A percentile compares a stretch with the other conserved stretches of the same genome.
phyloP scores from a whole-genome alignment of 345 rosid species.

The Eutrema japonicum region DNA sequence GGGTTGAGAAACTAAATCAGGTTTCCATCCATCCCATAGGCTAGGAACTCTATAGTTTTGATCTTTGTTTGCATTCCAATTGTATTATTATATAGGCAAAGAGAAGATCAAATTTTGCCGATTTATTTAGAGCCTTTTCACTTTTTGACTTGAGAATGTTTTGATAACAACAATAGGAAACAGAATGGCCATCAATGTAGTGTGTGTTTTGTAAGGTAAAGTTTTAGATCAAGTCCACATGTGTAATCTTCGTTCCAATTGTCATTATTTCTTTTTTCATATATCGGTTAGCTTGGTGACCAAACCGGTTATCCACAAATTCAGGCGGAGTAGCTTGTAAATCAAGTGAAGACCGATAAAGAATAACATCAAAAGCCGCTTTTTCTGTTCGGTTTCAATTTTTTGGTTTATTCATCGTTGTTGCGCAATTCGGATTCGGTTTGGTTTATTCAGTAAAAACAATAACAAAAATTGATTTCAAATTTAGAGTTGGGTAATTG shows the following conservation, averaged over 20 bases:
- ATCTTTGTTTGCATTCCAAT: constrained; percentile 3
- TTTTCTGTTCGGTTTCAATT: not conserved
- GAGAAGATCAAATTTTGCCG: not conserved
- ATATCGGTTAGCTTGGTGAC: constrained; percentile 8
- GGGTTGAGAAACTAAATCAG: constrained; percentile 31
- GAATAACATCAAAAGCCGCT: not conserved
- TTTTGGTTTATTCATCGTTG: not conserved
- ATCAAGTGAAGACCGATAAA: not conserved
- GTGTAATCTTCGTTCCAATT: not conserved
- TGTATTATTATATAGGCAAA: constrained; percentile 22
- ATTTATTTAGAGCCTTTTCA: constrained; percentile 4
- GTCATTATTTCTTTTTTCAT: not conserved
- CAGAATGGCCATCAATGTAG: not conserved
- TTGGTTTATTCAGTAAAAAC: not conserved
- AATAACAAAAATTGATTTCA: not conserved
- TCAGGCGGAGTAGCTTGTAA: not conserved
- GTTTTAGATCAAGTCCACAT: not conserved
- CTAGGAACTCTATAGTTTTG: constrained; percentile 11
- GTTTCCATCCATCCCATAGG: constrained; percentile 11
- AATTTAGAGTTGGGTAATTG: not conserved
- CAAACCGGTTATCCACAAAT: constrained; percentile 9
- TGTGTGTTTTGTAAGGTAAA: not conserved
- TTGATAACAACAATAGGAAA: not conserved
- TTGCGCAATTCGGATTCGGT: not conserved
- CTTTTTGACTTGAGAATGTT: not conserved